Base-by-base conservation (phyloP, 192 early-diverging fungal genomes). In the Funneliformis mosseae region DNA sequence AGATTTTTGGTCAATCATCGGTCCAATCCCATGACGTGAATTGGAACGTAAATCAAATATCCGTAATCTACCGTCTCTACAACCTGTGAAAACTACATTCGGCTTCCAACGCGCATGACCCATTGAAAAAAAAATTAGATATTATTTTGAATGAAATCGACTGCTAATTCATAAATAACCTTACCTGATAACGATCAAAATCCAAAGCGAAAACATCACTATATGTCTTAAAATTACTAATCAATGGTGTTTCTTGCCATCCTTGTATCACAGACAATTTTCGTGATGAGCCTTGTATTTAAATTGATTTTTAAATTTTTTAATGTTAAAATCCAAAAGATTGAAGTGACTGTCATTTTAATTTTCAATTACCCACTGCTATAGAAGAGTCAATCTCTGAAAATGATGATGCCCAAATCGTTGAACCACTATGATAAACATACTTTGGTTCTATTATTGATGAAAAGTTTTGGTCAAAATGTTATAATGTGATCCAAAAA, bases 151-250 rank as follows among this genome's bases (percentile, higher is more conserved):
- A 14, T 16, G 59, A 18, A 61, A 61, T 66, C 5, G 28, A 33
- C 16, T 18, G 16, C 16, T 10, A 69, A 69, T 42, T 69, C 39
- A 21, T 39, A 21, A 69, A 41, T 18, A 33, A 27, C 18, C 50
- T 46, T 75, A 25, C 73, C 73, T 33, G 46, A 23, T 75, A 59
- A 8, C 23, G 7, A 42, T 76, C 74, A 42, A 42, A 27, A 21
- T 76, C 59, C 33, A 43, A 21, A 27, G 60, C 48, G n/a, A 76
- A 76, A 14, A 76, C 74, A 61, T 76, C 74, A 62, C 74, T 76
- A 21, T 21, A 7, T 18, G 74, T 76, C 23, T 42, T 76, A 76
- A 76, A n/a, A 9, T 76, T 12, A 27, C 8, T 63, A 23, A 62
- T 12, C 23, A 8, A 21, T n/a, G 12, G 5, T 0, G 18, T 8